Base-by-base conservation (phyloP, 495 filamentous ascomycete genomes). In the Daldinia decipiens region DNA sequence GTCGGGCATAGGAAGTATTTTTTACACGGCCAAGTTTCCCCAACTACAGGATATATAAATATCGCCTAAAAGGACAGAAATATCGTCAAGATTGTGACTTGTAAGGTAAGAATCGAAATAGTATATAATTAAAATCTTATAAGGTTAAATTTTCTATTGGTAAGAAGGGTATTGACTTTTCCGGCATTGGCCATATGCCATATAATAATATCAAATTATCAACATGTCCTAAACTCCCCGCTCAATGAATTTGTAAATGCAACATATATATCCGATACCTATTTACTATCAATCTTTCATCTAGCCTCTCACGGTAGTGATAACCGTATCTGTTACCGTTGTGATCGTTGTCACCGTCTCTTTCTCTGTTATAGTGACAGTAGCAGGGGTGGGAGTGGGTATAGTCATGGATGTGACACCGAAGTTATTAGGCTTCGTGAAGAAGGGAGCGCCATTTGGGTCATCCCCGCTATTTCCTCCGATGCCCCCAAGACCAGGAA, bases 321-420 rank as follows among this genome's bases (percentile, higher is more conserved):
- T 65, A 24, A 61, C 56, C 36, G 72, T 71, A 51, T 59, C 60
- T 7, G 65, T 75, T 7, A 43, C 59, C 15, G 70, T 75, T 3
- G 67, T 62, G 1, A 60, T 75, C 8, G 59, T 53, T 1, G 67
- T 76, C 17, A 68, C 64, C 3, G 50, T 71, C 55, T 76, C 70
- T 24, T 68, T 73, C 50, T 70, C 70, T 5, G 64, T 73, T 29
- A 68, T 64, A 11, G 66, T 76, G 27, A 70, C 55, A 4, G 65
- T 73, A 17, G 47, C 70, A 0, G 60, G 56, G 6, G 56, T 27
- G n/a, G 34, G 56, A 6, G 56, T 27, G n/a, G 34, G 12, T 13
- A 12, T 13, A 4, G 34, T 15, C 3, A 40, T 27, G 21, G 52
- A 53, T 8, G 5, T 51, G 7, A 54, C 19, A 8, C 39, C 62